These are phyloP conservation scores for Pyrus bretschneideri DNA, from an alignment of 306 rosid genomes.

Conservation along the genomic window DNA sequence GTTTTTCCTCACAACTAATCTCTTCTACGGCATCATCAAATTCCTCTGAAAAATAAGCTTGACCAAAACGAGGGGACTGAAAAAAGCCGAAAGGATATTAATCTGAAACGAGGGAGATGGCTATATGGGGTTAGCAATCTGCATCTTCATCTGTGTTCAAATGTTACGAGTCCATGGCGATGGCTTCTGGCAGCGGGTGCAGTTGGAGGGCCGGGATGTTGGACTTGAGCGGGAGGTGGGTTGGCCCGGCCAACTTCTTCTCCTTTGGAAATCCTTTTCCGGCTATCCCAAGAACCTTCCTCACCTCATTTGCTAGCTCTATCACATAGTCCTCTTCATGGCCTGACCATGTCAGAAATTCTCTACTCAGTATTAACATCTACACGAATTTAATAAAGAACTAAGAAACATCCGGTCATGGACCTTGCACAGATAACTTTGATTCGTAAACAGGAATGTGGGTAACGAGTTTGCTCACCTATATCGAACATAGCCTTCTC, in stretches of 20 bases:
- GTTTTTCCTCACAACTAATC: conserved; percentile 2
- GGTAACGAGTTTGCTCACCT: conserved; percentile 34
- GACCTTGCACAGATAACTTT: background rate
- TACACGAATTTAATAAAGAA: background rate
- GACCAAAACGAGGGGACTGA: background rate
- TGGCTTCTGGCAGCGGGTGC: conserved; percentile 63
- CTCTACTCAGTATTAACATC: background rate
- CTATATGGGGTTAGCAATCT: conserved; percentile 19
- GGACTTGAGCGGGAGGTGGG: conserved; percentile 48
- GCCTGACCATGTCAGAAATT: conserved; percentile 33
- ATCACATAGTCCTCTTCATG: conserved; percentile 80
- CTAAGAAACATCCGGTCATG: background rate
- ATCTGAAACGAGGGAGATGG: background rate
- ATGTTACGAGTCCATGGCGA: conserved; percentile 53
- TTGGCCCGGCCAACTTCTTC: conserved; percentile 37
- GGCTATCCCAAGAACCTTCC: conserved; percentile 56
- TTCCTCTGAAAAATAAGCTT: background rate
- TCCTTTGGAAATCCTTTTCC: conserved; percentile 42
- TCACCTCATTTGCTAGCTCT: conserved; percentile 88
- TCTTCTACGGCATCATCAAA: background rate
- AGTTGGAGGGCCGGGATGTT: conserved; percentile 47
- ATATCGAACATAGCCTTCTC: conserved; percentile 85
- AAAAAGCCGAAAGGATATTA: background rate
- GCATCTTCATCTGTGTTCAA: background rate
- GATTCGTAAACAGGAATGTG: background rate